phyloP scores from a whole-genome alignment of 1,284 basidiomycete genomes.

The Pseudozyma sp. region DNA sequence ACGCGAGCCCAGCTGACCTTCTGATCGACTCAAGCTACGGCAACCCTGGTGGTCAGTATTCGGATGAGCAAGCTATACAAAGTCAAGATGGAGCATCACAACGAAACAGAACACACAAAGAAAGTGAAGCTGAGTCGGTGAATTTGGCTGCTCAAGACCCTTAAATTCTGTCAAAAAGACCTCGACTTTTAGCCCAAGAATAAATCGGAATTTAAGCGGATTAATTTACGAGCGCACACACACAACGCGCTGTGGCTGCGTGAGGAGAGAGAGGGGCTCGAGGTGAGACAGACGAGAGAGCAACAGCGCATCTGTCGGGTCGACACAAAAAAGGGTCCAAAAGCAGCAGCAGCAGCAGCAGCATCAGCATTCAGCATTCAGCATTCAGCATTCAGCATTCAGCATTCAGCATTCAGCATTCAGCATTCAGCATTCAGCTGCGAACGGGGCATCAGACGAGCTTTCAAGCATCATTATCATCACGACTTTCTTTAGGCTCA shows the following conservation, averaged over 20 bases:
- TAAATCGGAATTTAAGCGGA: too few species aligned
- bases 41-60: neutral
- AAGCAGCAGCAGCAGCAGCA: too few species aligned
- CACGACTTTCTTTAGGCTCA: neutral
- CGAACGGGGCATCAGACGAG: constrained; percentile 4
- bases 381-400: too few species aligned
- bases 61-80: constrained; percentile 3
- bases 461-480: constrained; percentile 5
- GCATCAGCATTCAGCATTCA: too few species aligned
- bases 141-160: constrained; percentile 17
- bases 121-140: constrained; percentile 18
- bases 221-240: neutral
- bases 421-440: constrained; percentile 6
- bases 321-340: constrained; percentile 13
- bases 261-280: constrained; percentile 5
- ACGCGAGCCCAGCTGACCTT: too few species aligned
- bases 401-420: too few species aligned
- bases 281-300: constrained; percentile 4
- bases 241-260: neutral
- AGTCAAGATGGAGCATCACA: neutral
- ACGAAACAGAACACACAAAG: neutral
- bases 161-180: constrained; percentile 5
- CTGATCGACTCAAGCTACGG: too few species aligned
- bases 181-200: too few species aligned
- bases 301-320: too few species aligned